Evolutionary conservation across 2,329 filamentous ascomycete genomes (phyloP), one percentile per base, ranked within the genome.

Genomic region (Aspergillus fumigatus): DNA sequence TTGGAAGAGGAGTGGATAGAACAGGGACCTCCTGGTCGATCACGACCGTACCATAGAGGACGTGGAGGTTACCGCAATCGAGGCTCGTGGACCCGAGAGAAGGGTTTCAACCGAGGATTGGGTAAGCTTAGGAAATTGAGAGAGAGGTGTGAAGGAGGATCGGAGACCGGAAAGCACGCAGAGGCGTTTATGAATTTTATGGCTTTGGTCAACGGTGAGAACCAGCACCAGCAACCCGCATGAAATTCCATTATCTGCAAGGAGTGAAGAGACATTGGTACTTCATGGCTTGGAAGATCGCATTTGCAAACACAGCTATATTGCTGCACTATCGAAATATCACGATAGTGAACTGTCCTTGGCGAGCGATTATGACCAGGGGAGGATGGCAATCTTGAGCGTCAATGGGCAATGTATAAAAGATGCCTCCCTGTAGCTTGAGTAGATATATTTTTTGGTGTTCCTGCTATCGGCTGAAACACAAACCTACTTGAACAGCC

Each of bases 31-130:
- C 59, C 61, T 2, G 61, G 59, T 11, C 64, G 66, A 40, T 58
- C 61, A 2, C 66, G 71, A 41, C 56, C 62, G 1, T 65, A 66
- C 25, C 61, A 66, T 47, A 63, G 67, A 51, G 64, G 70, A 10
- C 67, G 63, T 53, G 62, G 62, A 26, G 56, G 62, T 14, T 64
- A 66, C 43, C 66, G 68, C 23, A 66, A 65, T 53, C 65, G 69
- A 55, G 73, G 74, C 17, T 65, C 67, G 9, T 77, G 75, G 74
- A 76, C 72, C 5, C 61, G 68, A 10, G 75, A 76, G 59, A 77
- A 76, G 58, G 75, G 75, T 4, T 76, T 76, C 55, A 76, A 74
- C 26, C 70, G 74, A 19, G 75, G 73, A 2, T 52, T 76, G 38
- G 73, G 70, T 19, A 74, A 68, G 59, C 72, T 76, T 53, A 67